Evolutionary conservation across 371 early-diverging fungal genomes (phyloP).

Genomic region (Haplosporangium sp.): DNA sequence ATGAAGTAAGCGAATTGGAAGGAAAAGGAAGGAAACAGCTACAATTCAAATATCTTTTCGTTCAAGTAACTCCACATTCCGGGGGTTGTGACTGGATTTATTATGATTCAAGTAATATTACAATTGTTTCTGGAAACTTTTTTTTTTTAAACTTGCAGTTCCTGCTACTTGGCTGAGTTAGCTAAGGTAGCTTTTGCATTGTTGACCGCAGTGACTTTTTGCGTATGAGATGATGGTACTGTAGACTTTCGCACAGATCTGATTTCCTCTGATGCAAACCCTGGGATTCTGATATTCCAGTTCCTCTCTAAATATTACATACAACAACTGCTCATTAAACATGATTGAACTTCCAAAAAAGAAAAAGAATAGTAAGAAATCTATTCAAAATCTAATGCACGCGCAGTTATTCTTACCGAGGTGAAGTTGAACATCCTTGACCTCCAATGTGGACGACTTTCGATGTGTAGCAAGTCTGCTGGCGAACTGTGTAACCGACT

Average conservation of each 20-base stretch:
- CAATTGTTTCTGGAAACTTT: no score
- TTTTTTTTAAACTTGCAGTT: no score
- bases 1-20: background rate
- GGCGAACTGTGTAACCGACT: slow-evolving; percentile 86
- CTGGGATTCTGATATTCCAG: slow-evolving; percentile 95
- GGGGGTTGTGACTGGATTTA: background rate
- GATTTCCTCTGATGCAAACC: slow-evolving; percentile 88
- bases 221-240: slow-evolving; percentile 72
- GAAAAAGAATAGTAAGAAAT: background rate
- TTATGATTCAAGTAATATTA: no score
- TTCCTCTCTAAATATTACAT: slow-evolving; percentile 78
- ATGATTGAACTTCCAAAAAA: background rate
- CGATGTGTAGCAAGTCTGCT: slow-evolving; percentile 94
- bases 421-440: slow-evolving; percentile 92
- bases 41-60: no score
- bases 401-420: slow-evolving; percentile 67
- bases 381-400: background rate
- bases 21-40: background rate
- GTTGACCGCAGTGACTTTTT: slow-evolving; percentile 76
- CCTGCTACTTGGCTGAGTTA: slow-evolving; percentile 1
- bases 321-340: no score
- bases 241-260: slow-evolving; percentile 78
- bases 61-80: no score
- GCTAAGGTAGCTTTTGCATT: slow-evolving; percentile 59
- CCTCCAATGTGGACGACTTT: slow-evolving; percentile 84